A percentile compares a stretch with the other conserved stretches of the same genome.
These are phyloP conservation scores for Fusarium sp. DNA, from an alignment of 2,329 filamentous ascomycete species.

Conservation along the genomic window DNA sequence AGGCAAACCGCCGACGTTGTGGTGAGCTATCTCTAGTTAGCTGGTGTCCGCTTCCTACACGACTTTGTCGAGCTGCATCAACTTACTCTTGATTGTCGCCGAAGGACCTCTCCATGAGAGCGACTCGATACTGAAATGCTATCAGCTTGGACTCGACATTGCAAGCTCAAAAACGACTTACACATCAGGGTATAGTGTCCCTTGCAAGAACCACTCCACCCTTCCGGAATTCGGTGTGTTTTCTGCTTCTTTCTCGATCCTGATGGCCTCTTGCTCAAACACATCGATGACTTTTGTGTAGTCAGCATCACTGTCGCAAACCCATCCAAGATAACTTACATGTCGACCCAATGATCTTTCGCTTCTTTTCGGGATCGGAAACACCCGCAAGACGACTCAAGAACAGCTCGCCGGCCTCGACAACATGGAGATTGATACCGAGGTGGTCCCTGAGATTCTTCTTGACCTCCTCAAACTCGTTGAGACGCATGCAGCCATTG, in stretches of 20 bases:
- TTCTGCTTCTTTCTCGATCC: background rate
- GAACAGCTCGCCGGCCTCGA: background rate
- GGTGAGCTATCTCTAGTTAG: background rate
- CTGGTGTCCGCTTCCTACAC: background rate
- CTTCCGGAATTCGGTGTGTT: background rate
- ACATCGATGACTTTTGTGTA: background rate
- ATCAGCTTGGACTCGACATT: background rate
- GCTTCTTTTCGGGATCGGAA: background rate
- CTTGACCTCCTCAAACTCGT: background rate
- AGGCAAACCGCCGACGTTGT: background rate
- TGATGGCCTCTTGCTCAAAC: background rate
- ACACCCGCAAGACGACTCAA: background rate
- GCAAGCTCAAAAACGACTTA: background rate
- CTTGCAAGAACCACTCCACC: background rate
- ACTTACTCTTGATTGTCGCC: background rate
- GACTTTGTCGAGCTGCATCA: background rate
- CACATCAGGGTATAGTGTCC: background rate
- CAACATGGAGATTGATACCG: background rate
- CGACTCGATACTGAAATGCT: background rate
- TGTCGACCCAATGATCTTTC: background rate
- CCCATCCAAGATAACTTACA: background rate
- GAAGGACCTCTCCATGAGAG: background rate
- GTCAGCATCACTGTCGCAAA: background rate
- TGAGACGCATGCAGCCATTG: background rate
- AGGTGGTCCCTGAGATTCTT: background rate